Conservation (phyloP, 139 green algal genomes). For the Tetradesmus lagerheimii region DNA sequence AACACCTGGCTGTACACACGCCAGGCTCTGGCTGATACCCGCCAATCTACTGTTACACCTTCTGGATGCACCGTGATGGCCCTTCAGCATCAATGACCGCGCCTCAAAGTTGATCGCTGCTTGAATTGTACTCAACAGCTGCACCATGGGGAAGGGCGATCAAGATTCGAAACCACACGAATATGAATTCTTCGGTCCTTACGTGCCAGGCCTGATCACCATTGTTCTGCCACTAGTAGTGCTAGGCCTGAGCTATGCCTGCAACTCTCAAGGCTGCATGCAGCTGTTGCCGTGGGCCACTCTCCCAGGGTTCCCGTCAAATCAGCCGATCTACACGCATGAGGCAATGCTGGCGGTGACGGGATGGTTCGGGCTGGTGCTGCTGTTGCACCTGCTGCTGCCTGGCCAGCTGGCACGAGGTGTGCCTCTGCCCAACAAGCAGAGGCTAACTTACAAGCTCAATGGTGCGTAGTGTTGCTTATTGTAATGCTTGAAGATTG, state of each 20-base stretch:
- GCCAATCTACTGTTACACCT: background rate
- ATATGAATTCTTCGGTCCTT: constrained; percentile 71
- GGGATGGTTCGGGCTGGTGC: constrained; percentile 75
- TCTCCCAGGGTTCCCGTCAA: constrained; percentile 47
- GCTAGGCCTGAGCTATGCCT: constrained; percentile 61
- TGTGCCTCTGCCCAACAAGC: constrained; percentile 67
- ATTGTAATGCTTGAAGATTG: background rate
- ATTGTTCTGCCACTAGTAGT: constrained; percentile 58
- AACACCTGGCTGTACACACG: background rate
- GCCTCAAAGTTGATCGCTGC: background rate
- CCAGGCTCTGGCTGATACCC: background rate
- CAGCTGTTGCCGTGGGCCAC: constrained; percentile 48
- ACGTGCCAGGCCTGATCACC: constrained; percentile 55
- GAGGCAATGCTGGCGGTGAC: constrained; percentile 66
- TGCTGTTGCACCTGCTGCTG: constrained; percentile 84
- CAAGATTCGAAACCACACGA: background rate
- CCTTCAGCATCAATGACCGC: background rate
- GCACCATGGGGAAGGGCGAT: background rate
- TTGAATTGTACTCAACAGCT: background rate
- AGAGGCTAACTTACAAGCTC: constrained; percentile 86
- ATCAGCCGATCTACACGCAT: constrained; percentile 63
- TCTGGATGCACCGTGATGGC: background rate
- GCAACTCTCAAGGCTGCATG: constrained; percentile 62
- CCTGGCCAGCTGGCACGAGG: constrained; percentile 78
- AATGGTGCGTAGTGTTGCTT: constrained; percentile 71